Conservation (phyloP, 2,329 filamentous ascomycete genomes). For the Calonectria honghensis region DNA sequence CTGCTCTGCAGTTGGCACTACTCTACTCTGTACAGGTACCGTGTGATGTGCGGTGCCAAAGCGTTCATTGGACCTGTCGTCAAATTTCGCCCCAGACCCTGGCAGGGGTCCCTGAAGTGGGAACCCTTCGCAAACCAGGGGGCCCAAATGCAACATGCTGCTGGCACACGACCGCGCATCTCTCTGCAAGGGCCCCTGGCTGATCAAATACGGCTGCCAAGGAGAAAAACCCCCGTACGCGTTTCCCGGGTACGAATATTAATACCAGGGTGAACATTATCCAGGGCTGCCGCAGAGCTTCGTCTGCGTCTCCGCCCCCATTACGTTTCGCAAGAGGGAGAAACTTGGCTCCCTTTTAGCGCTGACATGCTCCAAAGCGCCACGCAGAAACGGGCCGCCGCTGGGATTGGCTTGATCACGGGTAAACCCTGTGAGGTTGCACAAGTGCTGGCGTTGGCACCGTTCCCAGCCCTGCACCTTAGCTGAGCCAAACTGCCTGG, state of each 20-base stretch:
- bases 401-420: not conserved
- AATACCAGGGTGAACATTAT: not conserved
- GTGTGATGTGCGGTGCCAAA: not conserved
- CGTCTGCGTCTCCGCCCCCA: not conserved
- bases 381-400: conserved; percentile 12
- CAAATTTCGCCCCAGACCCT: conserved; percentile 8
- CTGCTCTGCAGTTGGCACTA: not conserved
- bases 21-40: not conserved
- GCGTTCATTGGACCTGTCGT: conserved; percentile 22
- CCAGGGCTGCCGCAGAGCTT: not conserved
- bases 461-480: not conserved
- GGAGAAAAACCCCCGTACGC: not conserved
- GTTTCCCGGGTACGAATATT: not conserved
- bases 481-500: not conserved
- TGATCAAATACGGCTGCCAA: conserved; percentile 1
- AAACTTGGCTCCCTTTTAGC: conserved; percentile 13
- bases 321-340: not conserved
- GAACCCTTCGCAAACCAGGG: not conserved
- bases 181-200: conserved; percentile 6
- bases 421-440: conserved; percentile 1
- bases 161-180: not conserved
- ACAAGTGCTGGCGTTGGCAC: not conserved
- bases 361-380: not conserved
- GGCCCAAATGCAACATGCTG: not conserved
- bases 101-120: not conserved